Base-by-base conservation (phyloP, 148 eudicot species). In the Tetragonia tetragonoides region DNA sequence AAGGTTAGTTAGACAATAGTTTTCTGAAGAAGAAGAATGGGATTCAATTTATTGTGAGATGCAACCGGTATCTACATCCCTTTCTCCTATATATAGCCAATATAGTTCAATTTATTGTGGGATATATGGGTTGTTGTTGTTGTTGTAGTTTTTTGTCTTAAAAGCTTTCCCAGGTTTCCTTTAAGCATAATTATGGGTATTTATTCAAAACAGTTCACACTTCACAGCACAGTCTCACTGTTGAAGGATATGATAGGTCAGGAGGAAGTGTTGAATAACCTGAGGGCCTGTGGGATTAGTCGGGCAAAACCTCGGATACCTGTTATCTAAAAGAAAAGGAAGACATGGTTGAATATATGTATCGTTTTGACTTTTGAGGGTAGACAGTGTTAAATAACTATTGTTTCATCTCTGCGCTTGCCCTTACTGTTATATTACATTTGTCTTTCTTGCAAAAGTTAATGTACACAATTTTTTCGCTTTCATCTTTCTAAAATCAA, bases 1-100 rank as follows among this genome's bases (percentile, higher is more conserved):
- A 72, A 93, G 99, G 99, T 95, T 75, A 83, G 86, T 66, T 56
- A 46, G 76, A 74, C 21, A 62, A 42, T 18, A 68, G 34, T 63
- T 54, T 44, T 39, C 61, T 2, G 18, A 60, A 68, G 54, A 57
- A 70, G 70, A 42, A 21, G 11, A 8, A 17, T 38, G 75, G 56
- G 62, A 7, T 14, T 38, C 9, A 41, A 28, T 77, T 79, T 68
- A 41, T 12, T 76, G 54, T 46, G 16, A 39, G 40, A 46, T 63
- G 73, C n/a, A 44, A 46, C 49, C 4, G 21, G 28, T 46, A 21
- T 69, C 59, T n/a, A 47, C 38, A 28, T 44, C 41, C 37, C 51
- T 34, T 62, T 28, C 24, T 20, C 15, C 38, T 64, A 49, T 37
- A 18, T 3, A 28, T 28, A 28, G 34, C 34, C 34, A 28, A 28